Percentiles rank a stretch among this genome's conserved stretches.
Evolutionary conservation across 768 basidiomycete species (phyloP).

Genomic region (Daedaleopsis nitida): DNA sequence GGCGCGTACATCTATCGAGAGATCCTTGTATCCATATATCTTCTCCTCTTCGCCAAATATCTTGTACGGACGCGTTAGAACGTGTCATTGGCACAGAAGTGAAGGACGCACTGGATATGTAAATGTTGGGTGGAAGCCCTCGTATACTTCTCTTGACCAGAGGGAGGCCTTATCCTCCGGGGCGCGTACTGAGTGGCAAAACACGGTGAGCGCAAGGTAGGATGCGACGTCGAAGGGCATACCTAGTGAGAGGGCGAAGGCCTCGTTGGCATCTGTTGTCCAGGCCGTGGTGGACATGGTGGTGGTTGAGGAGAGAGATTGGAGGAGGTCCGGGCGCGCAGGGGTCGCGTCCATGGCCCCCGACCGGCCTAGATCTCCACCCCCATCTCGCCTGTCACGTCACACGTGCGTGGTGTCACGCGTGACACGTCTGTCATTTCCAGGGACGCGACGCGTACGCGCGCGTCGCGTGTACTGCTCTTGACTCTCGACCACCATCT

Average conservation of each 20-base stretch:
- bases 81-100: background rate
- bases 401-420: conserved; percentile 16
- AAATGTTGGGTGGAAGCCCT: conserved; percentile 82
- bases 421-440: background rate
- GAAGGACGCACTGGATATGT: conserved; percentile 80
- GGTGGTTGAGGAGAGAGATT: conserved; percentile 17
- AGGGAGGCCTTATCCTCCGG: conserved; percentile 61
- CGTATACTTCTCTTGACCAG: conserved; percentile 57
- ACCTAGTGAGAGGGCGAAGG: conserved; percentile 78
- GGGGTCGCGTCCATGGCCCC: conserved; percentile 20
- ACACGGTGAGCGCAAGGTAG: conserved; percentile 2
- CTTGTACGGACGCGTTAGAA: conserved; percentile 38
- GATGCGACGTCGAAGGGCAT: conserved; percentile 23
- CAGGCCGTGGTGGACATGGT: conserved; percentile 47
- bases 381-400: conserved; percentile 19
- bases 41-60: conserved; percentile 97
- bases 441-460: background rate
- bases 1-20: conserved; percentile 75
- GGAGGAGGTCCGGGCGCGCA: conserved; percentile 5
- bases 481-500: background rate
- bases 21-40: conserved; percentile 89
- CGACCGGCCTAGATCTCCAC: conserved; percentile 16
- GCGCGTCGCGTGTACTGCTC: background rate
- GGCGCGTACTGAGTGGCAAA: conserved; percentile 59
- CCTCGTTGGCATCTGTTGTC: conserved; percentile 80